Evolutionary conservation across 305 asterid genomes (phyloP), one percentile per base, ranked within the genome.

Genomic region (Fraxinus paxiana): DNA sequence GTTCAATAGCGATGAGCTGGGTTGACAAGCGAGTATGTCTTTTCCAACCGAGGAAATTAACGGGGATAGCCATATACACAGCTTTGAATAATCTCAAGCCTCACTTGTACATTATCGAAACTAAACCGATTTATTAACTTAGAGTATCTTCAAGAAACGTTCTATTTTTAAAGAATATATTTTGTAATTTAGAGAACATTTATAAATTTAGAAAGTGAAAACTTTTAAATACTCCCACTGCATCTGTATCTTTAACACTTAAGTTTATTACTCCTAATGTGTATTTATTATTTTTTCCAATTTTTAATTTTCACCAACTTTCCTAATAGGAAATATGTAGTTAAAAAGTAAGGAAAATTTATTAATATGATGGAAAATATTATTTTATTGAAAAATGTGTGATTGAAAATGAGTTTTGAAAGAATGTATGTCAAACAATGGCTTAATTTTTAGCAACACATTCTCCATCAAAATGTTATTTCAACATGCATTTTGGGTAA

Each of bases 1-100:
- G 72, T 92, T 84, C 84, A 81, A 83, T 8, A 90, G 92, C 87
- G 77, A 90, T 15, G 93, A 91, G 24, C 88, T 84, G 88, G 84
- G 17, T 81, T 38, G 10, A 85, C 90, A 0, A 85, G 88, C 1
- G 94, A 91, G n/a, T 83, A 20, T 15, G 74, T 13, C 20, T 82
- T 48, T 38, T 84, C 87, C 9, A 76, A 31, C 2, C 22, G 77
- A 4, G 87, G 86, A 30, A 87, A 76, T 70, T 89, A 89, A 4
- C n/a, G 35, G 15, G 48, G 78, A 30, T 26, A 77, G 51, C 7
- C 81, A 33, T 48, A 15, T 17, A 2, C 77, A 7, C 41, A 75
- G 67, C 54, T 79, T 41, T 79, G 77, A 69, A 48, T 22, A 26
- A 7, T 26, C 61, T 48, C 12, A 6, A 17, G 24, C 24, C 17